These are phyloP conservation scores for Lodderomyces parapsilosis DNA, from an alignment of 1,139 yeast genomes.

Conservation along the genomic window DNA sequence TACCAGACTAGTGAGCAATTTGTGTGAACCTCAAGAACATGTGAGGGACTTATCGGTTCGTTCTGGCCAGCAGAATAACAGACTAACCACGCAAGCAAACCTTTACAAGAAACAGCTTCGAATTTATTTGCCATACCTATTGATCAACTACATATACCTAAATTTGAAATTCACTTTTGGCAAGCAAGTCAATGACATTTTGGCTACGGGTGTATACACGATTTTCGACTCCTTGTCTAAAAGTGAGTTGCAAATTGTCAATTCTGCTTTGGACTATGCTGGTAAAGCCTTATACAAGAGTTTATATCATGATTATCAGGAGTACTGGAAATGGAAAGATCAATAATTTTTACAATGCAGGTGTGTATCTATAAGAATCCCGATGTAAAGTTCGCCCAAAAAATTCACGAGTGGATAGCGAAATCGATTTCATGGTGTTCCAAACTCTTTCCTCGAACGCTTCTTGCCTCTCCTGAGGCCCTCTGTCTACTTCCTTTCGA, in stretches of 20 bases:
- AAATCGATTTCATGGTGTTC: slow-evolving; percentile 30
- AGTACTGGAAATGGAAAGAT: slow-evolving; percentile 82
- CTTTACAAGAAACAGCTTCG: slow-evolving; percentile 59
- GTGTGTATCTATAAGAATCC: slow-evolving; percentile 25
- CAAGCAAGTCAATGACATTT: slow-evolving; percentile 45
- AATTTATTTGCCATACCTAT: slow-evolving; percentile 59
- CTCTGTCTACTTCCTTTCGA: slow-evolving; percentile 6
- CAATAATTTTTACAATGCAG: slow-evolving; percentile 18
- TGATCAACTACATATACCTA: slow-evolving; percentile 53
- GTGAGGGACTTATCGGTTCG: slow-evolving; percentile 9
- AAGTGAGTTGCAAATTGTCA: slow-evolving; percentile 64
- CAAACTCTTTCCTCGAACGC: slow-evolving; percentile 37
- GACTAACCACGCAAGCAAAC: slow-evolving; percentile 56
- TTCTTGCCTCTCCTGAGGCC: slow-evolving; percentile 16
- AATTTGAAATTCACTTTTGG: slow-evolving; percentile 53
- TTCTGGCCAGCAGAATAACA: background rate
- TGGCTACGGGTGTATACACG: slow-evolving; percentile 58
- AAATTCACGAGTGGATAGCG: slow-evolving; percentile 21
- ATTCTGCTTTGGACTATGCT: slow-evolving; percentile 65
- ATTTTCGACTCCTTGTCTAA: slow-evolving; percentile 70
- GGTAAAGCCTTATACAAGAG: slow-evolving; percentile 69
- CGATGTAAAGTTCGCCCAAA: slow-evolving; percentile 32
- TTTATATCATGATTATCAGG: slow-evolving; percentile 70
- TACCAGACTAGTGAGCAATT: slow-evolving; percentile 60
- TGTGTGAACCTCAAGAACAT: slow-evolving; percentile 64